Base-by-base conservation (phyloP, 768 basidiomycete species). In the Pleurotus sapidus region DNA sequence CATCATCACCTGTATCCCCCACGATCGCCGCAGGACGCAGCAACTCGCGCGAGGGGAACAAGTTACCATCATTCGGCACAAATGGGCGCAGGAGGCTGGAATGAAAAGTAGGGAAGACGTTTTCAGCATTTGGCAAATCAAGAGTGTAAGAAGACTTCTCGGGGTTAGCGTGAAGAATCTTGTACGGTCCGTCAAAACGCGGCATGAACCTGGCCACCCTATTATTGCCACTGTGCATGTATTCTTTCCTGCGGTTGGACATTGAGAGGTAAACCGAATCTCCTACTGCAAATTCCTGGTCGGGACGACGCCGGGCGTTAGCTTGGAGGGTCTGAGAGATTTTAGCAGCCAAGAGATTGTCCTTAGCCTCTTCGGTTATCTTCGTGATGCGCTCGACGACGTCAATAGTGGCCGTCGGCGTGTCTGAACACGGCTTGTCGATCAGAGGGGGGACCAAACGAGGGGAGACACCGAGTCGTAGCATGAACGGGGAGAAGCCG, bases 71-170 rank as follows among this genome's bases (percentile, higher is more conserved):
- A 47, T 77, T 79, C 0, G 69, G 43, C 3, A 49, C 14, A 50
- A 56, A 66, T 1, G 56, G 62, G 0, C 56, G 40, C 0, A 77
- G 58, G 24, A 72, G 62, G 7, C 68, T 70, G 0, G 65, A 60
- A 37, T 77, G 75, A 61, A 76, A 79, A 0, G 61, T 70, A 0
- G 67, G 65, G 49, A 67, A 66, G 4, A 69, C 62, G 55, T 38
- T 60, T 27, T 27, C 27, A 20, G 42, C 68, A 3, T 40, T 20
- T 0, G 64, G 64, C 0, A 70, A 25, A 7, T 69, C 62, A 0
- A 70, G 56, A 0, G 61, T 67, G 14, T 70, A 69, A 0, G 61
- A 59, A 0, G 65, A 72, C 0, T 55, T 49, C 15, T 63, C 48
- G 0, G 57, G 63, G 38, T 64, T 57, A 0, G 69, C 66, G 0